phyloP scores from a whole-genome alignment of 2,329 filamentous ascomycete genomes.

The Epichloe typhina region DNA sequence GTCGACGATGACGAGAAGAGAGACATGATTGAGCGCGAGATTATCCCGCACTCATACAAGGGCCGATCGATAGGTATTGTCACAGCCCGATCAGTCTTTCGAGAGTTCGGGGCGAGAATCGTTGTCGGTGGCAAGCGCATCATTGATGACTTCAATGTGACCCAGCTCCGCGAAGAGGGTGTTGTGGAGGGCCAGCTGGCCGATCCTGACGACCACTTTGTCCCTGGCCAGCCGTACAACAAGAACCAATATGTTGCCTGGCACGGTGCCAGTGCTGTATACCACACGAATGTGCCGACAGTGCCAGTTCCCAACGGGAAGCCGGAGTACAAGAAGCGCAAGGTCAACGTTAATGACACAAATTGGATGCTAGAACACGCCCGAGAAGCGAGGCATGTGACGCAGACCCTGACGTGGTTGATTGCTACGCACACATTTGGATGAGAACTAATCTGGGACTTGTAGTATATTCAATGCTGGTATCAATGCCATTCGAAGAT shows the following conservation, averaged over 20 bases:
- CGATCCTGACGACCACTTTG: slow-evolving; percentile 72
- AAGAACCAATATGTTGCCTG: slow-evolving; percentile 98
- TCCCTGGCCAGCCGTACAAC: slow-evolving; percentile 80
- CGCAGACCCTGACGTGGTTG: background rate
- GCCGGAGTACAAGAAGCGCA: slow-evolving; percentile 67
- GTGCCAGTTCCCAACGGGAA: slow-evolving; percentile 68
- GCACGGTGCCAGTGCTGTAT: slow-evolving; percentile 93
- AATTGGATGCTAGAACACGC: slow-evolving; percentile 98
- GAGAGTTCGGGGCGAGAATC: slow-evolving; percentile 90
- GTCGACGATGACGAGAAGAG: slow-evolving; percentile 95
- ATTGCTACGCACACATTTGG: no score
- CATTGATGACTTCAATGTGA: slow-evolving; percentile 78
- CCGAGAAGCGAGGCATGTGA: slow-evolving; percentile 64
- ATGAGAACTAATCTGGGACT: background rate
- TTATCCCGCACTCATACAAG: slow-evolving; percentile 98
- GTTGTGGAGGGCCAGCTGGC: slow-evolving; percentile 80
- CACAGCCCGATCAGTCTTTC: slow-evolving; percentile 89
- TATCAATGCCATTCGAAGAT: slow-evolving; percentile 53
- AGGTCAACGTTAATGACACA: slow-evolving; percentile 76
- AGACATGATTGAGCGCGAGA: slow-evolving; percentile 86
- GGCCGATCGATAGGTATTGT: slow-evolving; percentile 94
- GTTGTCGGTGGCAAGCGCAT: slow-evolving; percentile 81
- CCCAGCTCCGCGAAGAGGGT: slow-evolving; percentile 61
- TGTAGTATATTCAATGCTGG: slow-evolving; percentile 70
- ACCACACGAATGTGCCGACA: slow-evolving; percentile 69